Evolutionary conservation across 2,329 filamentous ascomycete genomes (phyloP), one percentile per base, ranked within the genome.

Genomic region (Ceratocystiopsis sp.): DNA sequence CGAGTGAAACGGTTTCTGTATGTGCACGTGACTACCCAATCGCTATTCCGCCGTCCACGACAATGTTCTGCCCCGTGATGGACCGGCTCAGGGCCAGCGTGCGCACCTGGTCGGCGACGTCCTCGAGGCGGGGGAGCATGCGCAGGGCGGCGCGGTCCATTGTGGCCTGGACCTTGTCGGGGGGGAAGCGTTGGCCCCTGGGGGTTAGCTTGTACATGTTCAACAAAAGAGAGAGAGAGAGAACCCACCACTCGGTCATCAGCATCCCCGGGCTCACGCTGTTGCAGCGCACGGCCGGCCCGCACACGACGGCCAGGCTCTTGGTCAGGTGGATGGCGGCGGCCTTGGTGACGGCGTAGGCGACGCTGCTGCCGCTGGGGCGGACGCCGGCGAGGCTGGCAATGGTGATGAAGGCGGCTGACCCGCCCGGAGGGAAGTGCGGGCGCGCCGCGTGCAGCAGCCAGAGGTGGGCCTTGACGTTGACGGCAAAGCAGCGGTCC

Each of bases 331-430:
- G 73, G 35, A 77, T 60, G 44, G 78, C 73, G 10, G 84, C 84
- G 1, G 83, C 72, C 57, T 91, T 91, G 37, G 80, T 82, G 16
- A 86, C 78, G 1, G 76, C 67, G 54, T 91, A 91, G 6, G 84
- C 73, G 48, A 80, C 54, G 7, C 69, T 70, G 49, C 74, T 79
- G 1, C 78, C 78, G 47, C 68, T 73, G 0, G 73, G 69, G 52
- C 69, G 74, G 2, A 81, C 69, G 1, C 77, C 78, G 0, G 78
- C 78, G 13, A 80, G 54, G 40, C 69, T 75, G 0, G 78, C 74
- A 0, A 77, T 80, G 2, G 68, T 74, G 47, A 83, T 67, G 50
- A 83, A 81, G 0, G 64, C 63, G 1, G 76, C 76, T 6, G 12
- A 25, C 2, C 45, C 45, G 2, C 9, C 62, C 46, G 67, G 63